Evolutionary conservation across 2,329 filamentous ascomycete species (phyloP).

Genomic region (Ophiostoma sp.): DNA sequence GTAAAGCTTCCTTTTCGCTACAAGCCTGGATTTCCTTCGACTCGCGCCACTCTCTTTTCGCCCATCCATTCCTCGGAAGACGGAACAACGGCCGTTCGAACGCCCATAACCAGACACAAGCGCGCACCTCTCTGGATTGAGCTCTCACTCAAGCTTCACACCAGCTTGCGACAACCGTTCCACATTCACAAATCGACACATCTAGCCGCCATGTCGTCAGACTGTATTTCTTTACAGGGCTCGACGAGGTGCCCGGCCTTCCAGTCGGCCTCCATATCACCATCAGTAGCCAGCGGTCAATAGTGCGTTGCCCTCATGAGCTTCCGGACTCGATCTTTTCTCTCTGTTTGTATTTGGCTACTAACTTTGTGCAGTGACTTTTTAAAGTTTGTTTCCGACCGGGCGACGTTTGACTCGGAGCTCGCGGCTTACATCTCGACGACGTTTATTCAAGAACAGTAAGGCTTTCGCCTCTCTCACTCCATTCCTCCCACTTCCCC

Average conservation of each 20-base stretch:
- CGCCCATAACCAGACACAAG: not conserved
- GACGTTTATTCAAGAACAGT: conserved; percentile 78
- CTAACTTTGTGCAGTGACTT: conserved; percentile 65
- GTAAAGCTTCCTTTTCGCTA: not conserved
- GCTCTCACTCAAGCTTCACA: not conserved
- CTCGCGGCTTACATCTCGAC: conserved; percentile 72
- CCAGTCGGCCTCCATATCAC: conserved; percentile 67
- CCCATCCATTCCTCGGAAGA: not conserved
- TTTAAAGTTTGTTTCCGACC: conserved; percentile 75
- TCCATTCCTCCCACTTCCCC: not conserved
- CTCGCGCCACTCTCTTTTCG: not conserved
- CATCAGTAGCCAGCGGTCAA: conserved; percentile 34
- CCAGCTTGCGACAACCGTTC: not conserved
- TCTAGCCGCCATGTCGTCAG: conserved; percentile 36
- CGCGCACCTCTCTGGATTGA: not conserved
- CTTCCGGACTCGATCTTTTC: not conserved
- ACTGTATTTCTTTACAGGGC: conserved; percentile 66
- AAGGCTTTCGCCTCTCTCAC: conserved; percentile 40
- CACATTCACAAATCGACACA: not conserved
- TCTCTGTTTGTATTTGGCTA: not conserved
- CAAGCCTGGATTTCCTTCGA: not conserved
- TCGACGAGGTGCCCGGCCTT: conserved; percentile 75
- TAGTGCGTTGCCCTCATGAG: conserved; percentile 34
- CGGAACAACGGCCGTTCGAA: not conserved
- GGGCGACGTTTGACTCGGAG: conserved; percentile 73